These are phyloP conservation scores for Mucor indicus DNA, from an alignment of 371 early-diverging fungal genomes.

Conservation along the genomic window DNA sequence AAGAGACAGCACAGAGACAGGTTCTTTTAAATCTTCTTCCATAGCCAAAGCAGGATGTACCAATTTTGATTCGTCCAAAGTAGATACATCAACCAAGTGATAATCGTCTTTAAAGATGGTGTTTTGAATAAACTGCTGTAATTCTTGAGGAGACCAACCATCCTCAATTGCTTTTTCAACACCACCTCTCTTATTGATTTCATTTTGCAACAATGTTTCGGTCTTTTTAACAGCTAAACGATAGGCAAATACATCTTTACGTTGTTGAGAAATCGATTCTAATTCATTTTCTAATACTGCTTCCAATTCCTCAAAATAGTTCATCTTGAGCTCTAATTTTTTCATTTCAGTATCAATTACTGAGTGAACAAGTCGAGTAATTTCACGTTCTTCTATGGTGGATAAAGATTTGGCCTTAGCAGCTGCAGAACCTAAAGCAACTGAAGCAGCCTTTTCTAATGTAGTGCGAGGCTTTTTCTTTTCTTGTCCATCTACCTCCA, in stretches of 20 bases:
- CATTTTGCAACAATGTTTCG: constrained; percentile 47
- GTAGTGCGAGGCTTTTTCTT: constrained; percentile 39
- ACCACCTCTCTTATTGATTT: constrained; percentile 41
- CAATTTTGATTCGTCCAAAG: constrained; percentile 9
- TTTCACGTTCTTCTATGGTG: constrained; percentile 75
- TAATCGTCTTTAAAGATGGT: constrained; percentile 39
- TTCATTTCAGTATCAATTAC: constrained; percentile 82
- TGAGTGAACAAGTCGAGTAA: constrained; percentile 73
- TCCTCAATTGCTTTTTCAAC: constrained; percentile 32
- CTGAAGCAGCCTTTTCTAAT: constrained; percentile 60
- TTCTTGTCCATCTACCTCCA: constrained; percentile 18
- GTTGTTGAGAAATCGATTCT: constrained; percentile 77
- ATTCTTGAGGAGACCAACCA: constrained; percentile 37
- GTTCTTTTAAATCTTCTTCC: constrained; percentile 34
- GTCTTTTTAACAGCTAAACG: constrained; percentile 66
- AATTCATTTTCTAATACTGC: constrained; percentile 81
- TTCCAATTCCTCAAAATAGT: constrained; percentile 90
- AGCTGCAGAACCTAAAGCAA: constrained; percentile 67
- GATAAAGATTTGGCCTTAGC: constrained; percentile 69
- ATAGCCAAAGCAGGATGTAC: constrained; percentile 16
- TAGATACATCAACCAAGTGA: constrained; percentile 16
- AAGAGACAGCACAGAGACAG: constrained; percentile 24
- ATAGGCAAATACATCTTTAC: constrained; percentile 77
- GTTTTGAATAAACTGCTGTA: constrained; percentile 34
- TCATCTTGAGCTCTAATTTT: constrained; percentile 89